Conservation (phyloP, 1,284 basidiomycete genomes). For the Rhodofomes roseus region DNA sequence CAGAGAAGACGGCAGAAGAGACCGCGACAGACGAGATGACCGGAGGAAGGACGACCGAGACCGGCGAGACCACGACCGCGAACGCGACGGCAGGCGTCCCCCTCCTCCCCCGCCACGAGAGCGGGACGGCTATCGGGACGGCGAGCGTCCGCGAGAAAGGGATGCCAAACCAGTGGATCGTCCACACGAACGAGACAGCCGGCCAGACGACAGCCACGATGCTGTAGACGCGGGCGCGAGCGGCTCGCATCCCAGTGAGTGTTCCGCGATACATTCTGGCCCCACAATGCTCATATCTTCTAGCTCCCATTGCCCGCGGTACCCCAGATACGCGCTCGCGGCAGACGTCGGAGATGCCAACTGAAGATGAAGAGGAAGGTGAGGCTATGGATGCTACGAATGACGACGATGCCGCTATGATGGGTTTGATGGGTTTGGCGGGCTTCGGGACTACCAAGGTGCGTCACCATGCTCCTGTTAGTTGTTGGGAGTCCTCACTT, state of each 20-base stretch:
- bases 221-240: constrained; percentile 10
- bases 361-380: constrained; percentile 49
- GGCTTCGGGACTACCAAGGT: constrained; percentile 93
- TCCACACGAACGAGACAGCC: constrained; percentile 10
- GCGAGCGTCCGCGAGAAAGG: constrained; percentile 20
- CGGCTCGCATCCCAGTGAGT: background rate
- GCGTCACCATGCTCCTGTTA: background rate
- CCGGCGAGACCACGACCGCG: constrained; percentile 20
- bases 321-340: constrained; percentile 14
- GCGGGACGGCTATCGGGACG: constrained; percentile 17
- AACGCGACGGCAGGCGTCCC: constrained; percentile 11
- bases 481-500: background rate
- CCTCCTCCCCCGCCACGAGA: constrained; percentile 11
- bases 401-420: constrained; percentile 80
- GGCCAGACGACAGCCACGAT: constrained; percentile 3
- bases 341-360: constrained; percentile 27
- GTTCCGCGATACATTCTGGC: background rate
- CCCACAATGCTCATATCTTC: background rate
- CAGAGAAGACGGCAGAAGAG: constrained; percentile 26
- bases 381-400: constrained; percentile 67
- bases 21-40: constrained; percentile 36
- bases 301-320: constrained; percentile 8
- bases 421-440: constrained; percentile 85
- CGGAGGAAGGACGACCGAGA: constrained; percentile 26
- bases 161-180: constrained; percentile 16